Evolutionary conservation across 2,329 filamentous ascomycete genomes (phyloP).

Genomic region (Chaetomium strumarium): DNA sequence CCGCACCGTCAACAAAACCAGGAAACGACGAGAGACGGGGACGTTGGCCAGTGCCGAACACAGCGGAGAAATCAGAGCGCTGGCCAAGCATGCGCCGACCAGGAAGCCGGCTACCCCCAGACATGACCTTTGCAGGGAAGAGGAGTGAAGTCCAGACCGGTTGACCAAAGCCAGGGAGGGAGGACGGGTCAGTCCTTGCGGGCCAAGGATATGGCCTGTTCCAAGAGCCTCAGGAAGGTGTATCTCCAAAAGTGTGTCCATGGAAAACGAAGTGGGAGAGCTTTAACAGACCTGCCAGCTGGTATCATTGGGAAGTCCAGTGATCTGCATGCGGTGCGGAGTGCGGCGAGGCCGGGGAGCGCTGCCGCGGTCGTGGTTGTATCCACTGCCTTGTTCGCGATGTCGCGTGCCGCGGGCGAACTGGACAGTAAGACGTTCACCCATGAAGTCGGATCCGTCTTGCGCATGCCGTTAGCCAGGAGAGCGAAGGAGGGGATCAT

Average conservation of each 20-base stretch:
- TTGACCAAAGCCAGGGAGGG: constrained; percentile 16
- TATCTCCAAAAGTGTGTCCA: constrained; percentile 29
- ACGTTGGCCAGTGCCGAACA: constrained; percentile 3
- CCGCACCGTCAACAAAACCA: constrained; percentile 17
- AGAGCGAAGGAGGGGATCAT: constrained; percentile 26
- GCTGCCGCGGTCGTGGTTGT: constrained; percentile 48
- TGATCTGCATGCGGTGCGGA: constrained; percentile 93
- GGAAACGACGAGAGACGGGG: constrained; percentile 9
- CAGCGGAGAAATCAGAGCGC: constrained; percentile 6
- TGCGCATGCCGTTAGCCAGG: constrained; percentile 36
- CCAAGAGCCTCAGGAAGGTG: constrained; percentile 22
- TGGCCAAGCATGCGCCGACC: constrained; percentile 11
- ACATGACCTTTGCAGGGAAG: constrained; percentile 1
- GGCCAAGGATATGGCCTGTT: constrained; percentile 16
- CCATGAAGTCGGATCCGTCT: constrained; percentile 99
- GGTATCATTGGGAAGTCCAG: constrained; percentile 94
- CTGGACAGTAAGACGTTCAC: constrained; percentile 93
- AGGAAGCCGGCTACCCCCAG: constrained; percentile 10
- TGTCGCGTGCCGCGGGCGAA: constrained; percentile 82
- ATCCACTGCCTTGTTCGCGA: constrained; percentile 40
- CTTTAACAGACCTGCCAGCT: constrained; percentile 97
- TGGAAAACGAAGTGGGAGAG: constrained; percentile 52
- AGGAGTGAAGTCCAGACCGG: constrained; percentile 15
- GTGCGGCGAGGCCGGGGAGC: constrained; percentile 82
- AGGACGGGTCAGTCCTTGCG: constrained; percentile 6